A percentile compares a stretch with the other conserved stretches of the same genome.
phyloP scores from a whole-genome alignment of 2,329 filamentous ascomycete genomes.

The Aquanectria penicillioides region DNA sequence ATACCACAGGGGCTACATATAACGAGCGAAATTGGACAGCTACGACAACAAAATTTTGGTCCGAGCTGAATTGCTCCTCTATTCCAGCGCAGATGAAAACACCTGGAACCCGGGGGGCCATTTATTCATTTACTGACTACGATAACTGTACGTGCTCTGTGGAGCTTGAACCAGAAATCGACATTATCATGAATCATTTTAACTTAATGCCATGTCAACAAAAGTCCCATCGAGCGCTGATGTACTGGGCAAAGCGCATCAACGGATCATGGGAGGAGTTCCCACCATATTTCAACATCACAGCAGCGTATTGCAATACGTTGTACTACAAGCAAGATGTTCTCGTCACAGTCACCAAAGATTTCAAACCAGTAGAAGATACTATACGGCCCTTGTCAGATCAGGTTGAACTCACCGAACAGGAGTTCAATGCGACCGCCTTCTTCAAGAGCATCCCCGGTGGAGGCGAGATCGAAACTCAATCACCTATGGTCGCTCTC shows the following conservation, averaged over 20 bases:
- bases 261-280: neutral
- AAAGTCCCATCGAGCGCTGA: neutral
- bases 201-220: neutral
- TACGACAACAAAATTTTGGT: neutral
- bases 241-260: neutral
- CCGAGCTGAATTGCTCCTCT: neutral
- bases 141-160: neutral
- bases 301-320: neutral
- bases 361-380: neutral
- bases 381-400: neutral
- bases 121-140: neutral
- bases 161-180: neutral
- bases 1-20: neutral
- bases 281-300: neutral
- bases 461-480: neutral
- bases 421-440: neutral
- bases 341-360: neutral
- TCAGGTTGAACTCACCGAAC: neutral
- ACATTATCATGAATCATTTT: neutral
- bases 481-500: neutral
- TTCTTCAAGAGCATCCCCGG: neutral
- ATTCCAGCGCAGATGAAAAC: neutral
- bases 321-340: neutral
- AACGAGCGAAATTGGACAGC: neutral
- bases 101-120: neutral